Base-by-base conservation (phyloP, 768 basidiomycete genomes). In the Rubroboletus satanas region DNA sequence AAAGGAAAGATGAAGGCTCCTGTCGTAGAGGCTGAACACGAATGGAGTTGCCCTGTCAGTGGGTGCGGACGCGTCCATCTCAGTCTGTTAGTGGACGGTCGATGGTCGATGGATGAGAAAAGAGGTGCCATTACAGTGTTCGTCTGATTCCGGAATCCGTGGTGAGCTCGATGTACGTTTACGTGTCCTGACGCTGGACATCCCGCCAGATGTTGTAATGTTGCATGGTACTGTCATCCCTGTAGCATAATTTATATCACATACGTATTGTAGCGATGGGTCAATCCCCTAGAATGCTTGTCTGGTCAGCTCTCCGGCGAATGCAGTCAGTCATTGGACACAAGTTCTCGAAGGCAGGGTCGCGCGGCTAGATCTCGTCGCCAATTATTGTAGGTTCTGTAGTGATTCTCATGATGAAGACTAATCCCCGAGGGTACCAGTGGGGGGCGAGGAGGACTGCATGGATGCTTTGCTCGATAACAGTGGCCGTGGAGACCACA, bases 1-100 rank as follows among this genome's bases (percentile, higher is more conserved):
- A 58, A 75, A 51, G 70, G 57, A 62, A 78, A 74, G 55, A 70
- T 62, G 55, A 73, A 61, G 62, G 62, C 39, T 31, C 72, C 57
- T 59, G 70, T 54, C 58, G 77, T 64, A 18, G 79, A 84, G 62
- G 82, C 71, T 31, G 74, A 75, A 62, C 74, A 79, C 61, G 75
- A 80, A 62, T 90, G 85, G 85, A 60, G 43, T 15, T 90, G 88
- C 63, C 88, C 88, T 0, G 84, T 89, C 2, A 59, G 74, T 3
- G 76, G 76, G 2, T 90, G 88, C 62, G 78, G 71, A 10, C 68
- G 66, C 14, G 59, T 73, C 35, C 87, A 88, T 66, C 70, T 73
- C 11, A 88, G 85, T 58, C 75, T 85, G 33, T 75, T 79, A 56
- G 62, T 85, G 11, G 77, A 76, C 39, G 85, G 83, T 3, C 73